A percentile compares a stretch with the other conserved stretches of the same genome.
These are phyloP conservation scores for Acacia concinna DNA, from an alignment of 331 rosid genomes.

Conservation along the genomic window DNA sequence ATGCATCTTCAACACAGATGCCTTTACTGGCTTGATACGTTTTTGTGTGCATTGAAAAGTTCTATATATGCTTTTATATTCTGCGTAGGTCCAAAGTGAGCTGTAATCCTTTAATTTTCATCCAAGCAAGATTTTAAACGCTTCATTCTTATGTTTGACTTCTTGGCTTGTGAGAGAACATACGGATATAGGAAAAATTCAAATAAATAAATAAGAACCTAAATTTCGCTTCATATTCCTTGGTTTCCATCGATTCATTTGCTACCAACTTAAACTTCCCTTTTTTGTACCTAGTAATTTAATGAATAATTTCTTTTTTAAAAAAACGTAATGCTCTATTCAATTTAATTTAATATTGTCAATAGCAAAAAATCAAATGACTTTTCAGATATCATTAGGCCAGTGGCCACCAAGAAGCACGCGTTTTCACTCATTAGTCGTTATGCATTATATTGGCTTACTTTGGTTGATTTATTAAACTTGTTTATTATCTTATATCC, in stretches of 20 bases:
- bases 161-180: too few species aligned
- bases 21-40: too few species aligned
- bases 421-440: not conserved
- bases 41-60: not conserved
- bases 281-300: not conserved
- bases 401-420: not conserved
- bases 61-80: not conserved
- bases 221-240: not conserved
- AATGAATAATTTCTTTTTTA: not conserved
- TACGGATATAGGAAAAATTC: too few species aligned
- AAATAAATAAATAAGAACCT: not conserved
- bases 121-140: not conserved
- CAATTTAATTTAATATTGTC: not conserved
- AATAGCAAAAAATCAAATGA: not conserved
- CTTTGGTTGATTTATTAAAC: not conserved
- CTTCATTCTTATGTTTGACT: too few species aligned
- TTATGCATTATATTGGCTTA: not conserved
- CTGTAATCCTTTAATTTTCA: not conserved
- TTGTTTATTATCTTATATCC: not conserved
- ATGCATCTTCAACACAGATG: too few species aligned
- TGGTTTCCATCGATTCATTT: not conserved
- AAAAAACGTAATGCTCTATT: not conserved
- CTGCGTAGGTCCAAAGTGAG: not conserved
- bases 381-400: not conserved
- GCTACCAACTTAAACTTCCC: not conserved